Percentiles rank a stretch among this genome's conserved stretches.
Conservation (phyloP, 805 yeast species). For the Nakazawaea wickerhamii region DNA sequence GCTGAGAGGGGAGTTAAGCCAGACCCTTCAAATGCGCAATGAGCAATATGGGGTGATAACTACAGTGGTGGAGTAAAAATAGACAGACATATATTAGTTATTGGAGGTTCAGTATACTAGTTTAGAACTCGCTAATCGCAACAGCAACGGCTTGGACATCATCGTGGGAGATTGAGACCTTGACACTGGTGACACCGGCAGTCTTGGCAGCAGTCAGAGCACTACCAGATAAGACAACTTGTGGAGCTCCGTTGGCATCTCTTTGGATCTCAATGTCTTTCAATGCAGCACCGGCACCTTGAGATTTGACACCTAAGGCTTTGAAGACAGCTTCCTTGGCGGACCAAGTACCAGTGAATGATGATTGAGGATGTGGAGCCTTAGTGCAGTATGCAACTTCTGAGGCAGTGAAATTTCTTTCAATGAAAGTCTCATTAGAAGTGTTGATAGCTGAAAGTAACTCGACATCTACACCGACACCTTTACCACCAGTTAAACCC, state of each 20-base stretch:
- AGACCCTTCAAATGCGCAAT: background rate
- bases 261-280: conserved; percentile 84
- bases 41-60: background rate
- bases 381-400: conserved; percentile 76
- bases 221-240: conserved; percentile 67
- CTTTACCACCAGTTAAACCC: conserved; percentile 53
- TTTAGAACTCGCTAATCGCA: conserved; percentile 62
- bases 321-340: conserved; percentile 99
- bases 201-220: conserved; percentile 70
- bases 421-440: conserved; percentile 86
- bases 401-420: conserved; percentile 79
- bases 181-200: conserved; percentile 66
- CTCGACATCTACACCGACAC: conserved; percentile 97
- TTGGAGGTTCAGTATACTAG: background rate
- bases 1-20: background rate
- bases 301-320: conserved; percentile 80
- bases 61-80: background rate
- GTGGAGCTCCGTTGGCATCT: conserved; percentile 73
- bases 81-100: conserved; percentile 16
- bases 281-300: conserved; percentile 94
- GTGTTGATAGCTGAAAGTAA: conserved; percentile 73
- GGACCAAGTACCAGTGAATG: conserved; percentile 97
- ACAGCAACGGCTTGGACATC: conserved; percentile 98
- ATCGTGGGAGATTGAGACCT: conserved; percentile 92
- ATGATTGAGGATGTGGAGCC: conserved; percentile 77